phyloP scores from a whole-genome alignment of 371 early-diverging fungal species.

The Mucor circinelloides region DNA sequence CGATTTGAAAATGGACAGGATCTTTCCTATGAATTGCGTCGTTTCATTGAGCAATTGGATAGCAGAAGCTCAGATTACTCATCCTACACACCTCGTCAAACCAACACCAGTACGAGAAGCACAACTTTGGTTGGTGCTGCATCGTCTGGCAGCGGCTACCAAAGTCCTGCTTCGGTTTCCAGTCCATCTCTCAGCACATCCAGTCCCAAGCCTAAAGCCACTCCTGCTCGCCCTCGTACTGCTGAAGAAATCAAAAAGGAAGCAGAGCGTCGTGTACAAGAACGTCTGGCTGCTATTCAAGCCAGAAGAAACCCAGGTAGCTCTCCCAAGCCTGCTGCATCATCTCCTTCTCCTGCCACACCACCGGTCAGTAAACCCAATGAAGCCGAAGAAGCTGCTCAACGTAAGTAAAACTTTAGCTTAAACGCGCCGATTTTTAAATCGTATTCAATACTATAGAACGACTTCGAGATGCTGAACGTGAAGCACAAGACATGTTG shows the following conservation, averaged over 20 bases:
- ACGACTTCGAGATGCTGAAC: slow-evolving; percentile 42
- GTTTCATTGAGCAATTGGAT: slow-evolving; percentile 48
- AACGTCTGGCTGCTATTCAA: slow-evolving; percentile 50
- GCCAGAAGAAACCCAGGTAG: slow-evolving; percentile 30
- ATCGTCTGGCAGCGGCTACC: slow-evolving; percentile 7
- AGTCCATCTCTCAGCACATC: slow-evolving; percentile 8
- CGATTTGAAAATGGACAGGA: slow-evolving; percentile 51
- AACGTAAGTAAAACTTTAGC: slow-evolving; percentile 29
- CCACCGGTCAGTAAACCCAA: slow-evolving; percentile 27
- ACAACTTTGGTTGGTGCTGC: neutral
- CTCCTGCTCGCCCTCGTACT: slow-evolving; percentile 45
- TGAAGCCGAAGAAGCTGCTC: slow-evolving; percentile 40
- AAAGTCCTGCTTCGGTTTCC: slow-evolving; percentile 16
- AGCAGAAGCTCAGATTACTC: slow-evolving; percentile 18
- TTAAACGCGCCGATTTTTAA: neutral
- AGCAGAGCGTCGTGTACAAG: slow-evolving; percentile 58
- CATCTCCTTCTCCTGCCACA: slow-evolving; percentile 15
- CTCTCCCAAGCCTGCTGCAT: slow-evolving; percentile 13
- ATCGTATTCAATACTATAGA: slow-evolving; percentile 11
- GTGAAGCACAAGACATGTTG: slow-evolving; percentile 36
- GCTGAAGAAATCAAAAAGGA: slow-evolving; percentile 58
- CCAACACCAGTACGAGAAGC: neutral
- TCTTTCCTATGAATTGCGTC: slow-evolving; percentile 47
- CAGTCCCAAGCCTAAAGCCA: slow-evolving; percentile 20
- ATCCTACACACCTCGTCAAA: slow-evolving; percentile 5